These are phyloP conservation scores for Rhizopus sp. DNA, from an alignment of 371 early-diverging fungal genomes.

Conservation along the genomic window DNA sequence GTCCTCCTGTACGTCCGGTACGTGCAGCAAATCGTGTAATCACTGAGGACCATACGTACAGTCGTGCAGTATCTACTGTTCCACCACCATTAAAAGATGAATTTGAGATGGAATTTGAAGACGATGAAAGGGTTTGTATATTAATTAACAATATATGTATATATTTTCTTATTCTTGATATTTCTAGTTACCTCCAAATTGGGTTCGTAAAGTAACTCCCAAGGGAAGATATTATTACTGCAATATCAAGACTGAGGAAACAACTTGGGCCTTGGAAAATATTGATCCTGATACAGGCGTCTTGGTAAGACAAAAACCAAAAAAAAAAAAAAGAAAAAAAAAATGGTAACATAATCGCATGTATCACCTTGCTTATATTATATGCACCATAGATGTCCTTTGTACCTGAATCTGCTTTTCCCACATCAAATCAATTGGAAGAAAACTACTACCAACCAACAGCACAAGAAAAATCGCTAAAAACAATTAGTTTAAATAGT, in stretches of 20 bases:
- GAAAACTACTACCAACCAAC: too few relatives aligned
- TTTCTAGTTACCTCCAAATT: slow-evolving; percentile 61
- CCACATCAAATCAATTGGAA: too few relatives aligned
- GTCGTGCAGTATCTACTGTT: background rate
- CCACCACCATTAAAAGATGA: background rate
- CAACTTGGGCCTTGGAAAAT: slow-evolving; percentile 66
- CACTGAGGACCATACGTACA: too few relatives aligned
- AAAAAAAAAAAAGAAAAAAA: background rate
- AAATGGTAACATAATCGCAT: too few relatives aligned
- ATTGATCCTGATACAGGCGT: slow-evolving; percentile 46
- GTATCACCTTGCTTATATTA: too few relatives aligned
- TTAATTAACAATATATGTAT: background rate
- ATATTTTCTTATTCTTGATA: background rate
- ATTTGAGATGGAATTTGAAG: slow-evolving; percentile 8
- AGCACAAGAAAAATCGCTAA: too few relatives aligned
- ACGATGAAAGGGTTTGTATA: slow-evolving; percentile 14
- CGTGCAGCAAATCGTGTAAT: slow-evolving; percentile 29
- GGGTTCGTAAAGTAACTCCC: slow-evolving; percentile 59
- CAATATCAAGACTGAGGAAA: slow-evolving; percentile 76
- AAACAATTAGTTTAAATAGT: too few relatives aligned
- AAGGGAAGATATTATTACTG: slow-evolving; percentile 76
- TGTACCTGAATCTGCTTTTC: slow-evolving; percentile 7
- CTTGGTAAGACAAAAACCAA: slow-evolving; percentile 24
- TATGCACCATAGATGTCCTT: slow-evolving; percentile 4
- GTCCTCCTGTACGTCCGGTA: slow-evolving; percentile 30